Evolutionary conservation across 1,139 yeast species (phyloP), one percentile per base, ranked within the genome.

Genomic region (Geotrichum klebahnii): DNA sequence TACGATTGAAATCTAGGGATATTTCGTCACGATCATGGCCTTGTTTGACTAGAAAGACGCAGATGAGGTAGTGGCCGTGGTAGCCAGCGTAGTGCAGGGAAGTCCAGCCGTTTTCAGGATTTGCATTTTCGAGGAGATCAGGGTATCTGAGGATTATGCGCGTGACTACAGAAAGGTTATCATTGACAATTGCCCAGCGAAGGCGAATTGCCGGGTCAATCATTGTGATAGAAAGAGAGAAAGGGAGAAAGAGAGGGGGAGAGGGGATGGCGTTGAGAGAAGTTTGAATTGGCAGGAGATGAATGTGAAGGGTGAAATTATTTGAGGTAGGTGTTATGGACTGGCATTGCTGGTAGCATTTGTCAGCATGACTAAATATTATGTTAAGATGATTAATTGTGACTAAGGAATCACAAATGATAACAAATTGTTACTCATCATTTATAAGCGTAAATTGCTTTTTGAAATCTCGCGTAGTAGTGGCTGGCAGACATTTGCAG

Each of bases 71-170:
- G 58, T 85, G 79, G 29, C 97, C 96, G 59, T 85, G 71, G 62
- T 69, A 84, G 6, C 95, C 81, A 0, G 96, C 92, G 67, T 88
- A 89, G 67, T 90, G 97, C 44, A 90, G 73, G 47, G 88, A 85
- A 38, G 86, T 76, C 97, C 97, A 90, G 0, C 97, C 97, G 59
- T 84, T 80, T 38, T 71, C 53, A 10, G 82, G 73, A 64, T 92
- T 90, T 20, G 81, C 74, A 62, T 89, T 87, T 51, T 83, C 80
- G 67, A 94, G 71, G 43, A 89, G 72, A 34, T 82, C 85, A 0
- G 97, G 96, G 61, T 77, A 85, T 46, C 94, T 74, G 49, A 76
- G 73, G 14, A 90, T 67, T 9, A 92, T 70, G 29, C 96, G 76
- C 58, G 80, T 77, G 33, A 86, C 92, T 24, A 86, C 83, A 24